Evolutionary conservation across 73 alveolate species (phyloP), one percentile per base, ranked within the genome.

Genomic region (Symbiodinium pilosum): DNA sequence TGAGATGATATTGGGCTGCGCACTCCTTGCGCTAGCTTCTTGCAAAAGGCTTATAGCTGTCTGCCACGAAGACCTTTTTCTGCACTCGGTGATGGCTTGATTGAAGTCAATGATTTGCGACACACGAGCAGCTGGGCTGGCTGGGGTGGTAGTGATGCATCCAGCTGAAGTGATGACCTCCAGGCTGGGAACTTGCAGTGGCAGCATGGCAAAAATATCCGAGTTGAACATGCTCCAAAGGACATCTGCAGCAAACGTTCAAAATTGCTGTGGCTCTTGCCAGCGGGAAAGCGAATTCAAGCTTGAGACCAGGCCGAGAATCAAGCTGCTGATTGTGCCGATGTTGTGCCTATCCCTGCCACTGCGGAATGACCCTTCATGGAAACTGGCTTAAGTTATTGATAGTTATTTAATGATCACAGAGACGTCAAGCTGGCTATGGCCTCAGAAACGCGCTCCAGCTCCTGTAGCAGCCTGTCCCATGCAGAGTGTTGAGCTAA

Each of bases 371-470:
- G n/a, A n/a, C n/a, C n/a, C n/a, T n/a, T n/a, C 59, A 47, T 9
- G 14, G 14, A 47, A 47, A 47, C 59, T 47, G 59, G 59, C 59
- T 47, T 47, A 6, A 47, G 59, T 9, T 9, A 47, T 14, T 14
- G 59, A 9, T 14, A 47, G 59, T 6, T 14, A 47, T 47, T 51
- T 0, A 1, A 30, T 24, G 34, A 26, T 5, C n/a, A n/a, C 6
- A 47, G 59, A 47, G 59, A 47, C 59, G 14, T 14, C 59, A 47
- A 6, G n/a, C n/a, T n/a, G n/a, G n/a, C 59, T 38, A 26, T 38
- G 81, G 94, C 95, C 95, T 88, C 86, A 9, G 95, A 88, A 43
- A 88, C 95, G 3, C 87, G 95, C 77, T 83, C 95, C 30, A 88
- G 95, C 40, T 88, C 95, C 84, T 88, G 71, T 26, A 88, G 36